phyloP scores from a whole-genome alignment of 768 basidiomycete species.

The Phanerodontia chrysosporium region DNA sequence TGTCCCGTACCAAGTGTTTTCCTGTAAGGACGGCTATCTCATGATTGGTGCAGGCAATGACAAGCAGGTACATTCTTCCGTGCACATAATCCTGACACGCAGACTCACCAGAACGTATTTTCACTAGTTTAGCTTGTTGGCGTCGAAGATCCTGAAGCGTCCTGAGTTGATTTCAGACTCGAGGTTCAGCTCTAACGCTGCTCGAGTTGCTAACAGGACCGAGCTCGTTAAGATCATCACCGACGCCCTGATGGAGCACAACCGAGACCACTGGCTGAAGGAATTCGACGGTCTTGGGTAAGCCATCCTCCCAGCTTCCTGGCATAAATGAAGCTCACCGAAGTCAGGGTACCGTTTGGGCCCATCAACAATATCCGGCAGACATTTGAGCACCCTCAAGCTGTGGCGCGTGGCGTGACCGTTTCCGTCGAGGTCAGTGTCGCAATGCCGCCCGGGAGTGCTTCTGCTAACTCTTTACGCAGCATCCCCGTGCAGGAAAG shows the following conservation, averaged over 20 bases:
- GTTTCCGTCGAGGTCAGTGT: constrained; percentile 72
- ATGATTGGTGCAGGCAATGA: constrained; percentile 96
- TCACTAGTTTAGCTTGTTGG: constrained; percentile 67
- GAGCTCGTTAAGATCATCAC: constrained; percentile 69
- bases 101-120: background rate
- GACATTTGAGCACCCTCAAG: constrained; percentile 88
- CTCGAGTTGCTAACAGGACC: constrained; percentile 70
- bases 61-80: constrained; percentile 51
- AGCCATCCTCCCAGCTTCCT: constrained; percentile 22
- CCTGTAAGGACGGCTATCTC: constrained; percentile 80
- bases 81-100: background rate
- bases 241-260: constrained; percentile 48
- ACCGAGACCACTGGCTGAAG: constrained; percentile 72
- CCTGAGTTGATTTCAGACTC: constrained; percentile 57
- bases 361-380: constrained; percentile 91
- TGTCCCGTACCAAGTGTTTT: constrained; percentile 90
- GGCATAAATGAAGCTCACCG: background rate
- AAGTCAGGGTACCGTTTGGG: constrained; percentile 68
- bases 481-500: constrained; percentile 40
- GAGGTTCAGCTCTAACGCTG: constrained; percentile 69
- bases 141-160: constrained; percentile 54
- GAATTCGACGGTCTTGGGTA: constrained; percentile 77
- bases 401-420: constrained; percentile 67
- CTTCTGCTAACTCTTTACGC: background rate
- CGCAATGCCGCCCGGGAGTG: background rate